Evolutionary conservation across 108 stramenopile species (phyloP), one percentile per base, ranked within the genome.

Genomic region (Nitzschia inconspicua): DNA sequence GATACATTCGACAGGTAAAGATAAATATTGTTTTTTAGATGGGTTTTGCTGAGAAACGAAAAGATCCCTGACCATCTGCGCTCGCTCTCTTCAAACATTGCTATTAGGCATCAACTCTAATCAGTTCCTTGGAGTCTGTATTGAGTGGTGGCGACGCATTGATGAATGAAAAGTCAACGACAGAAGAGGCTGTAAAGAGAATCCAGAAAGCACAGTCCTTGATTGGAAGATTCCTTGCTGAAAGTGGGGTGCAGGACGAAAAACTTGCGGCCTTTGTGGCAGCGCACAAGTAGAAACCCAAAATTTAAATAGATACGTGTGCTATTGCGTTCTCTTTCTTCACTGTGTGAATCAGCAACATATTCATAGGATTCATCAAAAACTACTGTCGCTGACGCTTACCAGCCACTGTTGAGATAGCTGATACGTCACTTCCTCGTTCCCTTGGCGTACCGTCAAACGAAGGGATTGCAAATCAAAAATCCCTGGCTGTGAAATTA

Each of bases 391-490:
- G 9, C 20, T 43, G 6, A 58, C 57, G 32, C 20, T 14, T 10
- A 58, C 40, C 3, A 58, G 11, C 57, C 57, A 58, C 40, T 58
- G 57, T 13, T 58, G 22, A 5, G 7, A 4, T 6, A 58, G 18
- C 24, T 19, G 23, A 43, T n/a, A 58, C 8, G 40, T 23, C 7
- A 42, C 9, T 20, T 58, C 41, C 22, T 58, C 40, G 6, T 26
- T 42, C 4, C 39, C 50, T 9, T 30, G 41, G 4, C 30, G 16
- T 19, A 56, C 23, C 14, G 59, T 74, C 34, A 73, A 14, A 2
- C 54, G 47, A 19, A 65, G 63, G 44, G 73, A 70, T 58, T 91
- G 89, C 27, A 91, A 64, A 57, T 91, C 80, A 68, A 77, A 78
- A 8, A 84, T 53, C 22, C 89, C 89, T 23, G 77, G 47, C 10